Conservation (phyloP, 805 yeast species). For the Candida verbasci region DNA sequence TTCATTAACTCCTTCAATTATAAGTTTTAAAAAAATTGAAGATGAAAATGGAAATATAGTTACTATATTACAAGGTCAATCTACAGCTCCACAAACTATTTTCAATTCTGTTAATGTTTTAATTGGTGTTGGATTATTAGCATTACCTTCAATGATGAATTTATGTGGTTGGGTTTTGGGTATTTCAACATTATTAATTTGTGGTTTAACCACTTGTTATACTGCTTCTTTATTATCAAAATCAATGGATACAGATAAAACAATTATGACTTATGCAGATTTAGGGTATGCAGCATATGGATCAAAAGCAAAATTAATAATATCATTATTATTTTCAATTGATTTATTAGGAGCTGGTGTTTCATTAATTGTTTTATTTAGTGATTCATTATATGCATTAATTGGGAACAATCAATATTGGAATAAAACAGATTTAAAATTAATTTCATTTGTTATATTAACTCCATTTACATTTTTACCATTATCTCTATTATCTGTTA, state of each 20-base stretch:
- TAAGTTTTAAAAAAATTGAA: conserved; percentile 60
- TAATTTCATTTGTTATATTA: conserved; percentile 62
- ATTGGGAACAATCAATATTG: conserved; percentile 38
- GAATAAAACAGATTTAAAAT: conserved; percentile 51
- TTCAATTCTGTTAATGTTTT: conserved; percentile 71
- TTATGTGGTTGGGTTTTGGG: conserved; percentile 70
- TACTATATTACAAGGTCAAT: conserved; percentile 74
- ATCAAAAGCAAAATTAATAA: conserved; percentile 63
- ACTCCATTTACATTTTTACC: conserved; percentile 85
- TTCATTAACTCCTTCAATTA: conserved; percentile 42
- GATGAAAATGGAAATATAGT: conserved; percentile 65
- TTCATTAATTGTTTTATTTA: conserved; percentile 73
- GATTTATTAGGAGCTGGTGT: conserved; percentile 83
- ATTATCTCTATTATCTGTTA: conserved; percentile 56
- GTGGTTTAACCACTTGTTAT: conserved; percentile 69
- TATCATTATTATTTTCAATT: conserved; percentile 68
- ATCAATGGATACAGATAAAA: conserved; percentile 75
- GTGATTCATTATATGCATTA: conserved; percentile 76
- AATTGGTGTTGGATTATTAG: conserved; percentile 65
- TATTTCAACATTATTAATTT: conserved; percentile 46
- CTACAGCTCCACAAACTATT: conserved; percentile 73
- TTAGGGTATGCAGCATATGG: conserved; percentile 86
- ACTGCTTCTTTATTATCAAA: conserved; percentile 71
- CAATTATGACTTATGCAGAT: conserved; percentile 84
- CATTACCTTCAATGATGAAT: conserved; percentile 60